Conservation (phyloP, 305 asterid species). For the Salvia sclarea region DNA sequence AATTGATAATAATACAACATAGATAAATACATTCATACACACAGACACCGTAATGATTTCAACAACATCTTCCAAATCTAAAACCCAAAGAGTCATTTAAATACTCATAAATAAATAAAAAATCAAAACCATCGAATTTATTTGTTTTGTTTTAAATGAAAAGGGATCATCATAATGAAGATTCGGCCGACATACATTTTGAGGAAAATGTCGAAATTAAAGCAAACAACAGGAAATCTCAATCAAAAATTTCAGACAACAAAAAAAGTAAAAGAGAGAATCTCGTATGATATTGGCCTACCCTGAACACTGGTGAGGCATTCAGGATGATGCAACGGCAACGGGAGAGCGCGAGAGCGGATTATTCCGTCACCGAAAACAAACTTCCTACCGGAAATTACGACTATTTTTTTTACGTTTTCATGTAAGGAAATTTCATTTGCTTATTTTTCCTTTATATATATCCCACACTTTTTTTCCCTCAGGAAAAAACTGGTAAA, state of each 20-base stretch:
- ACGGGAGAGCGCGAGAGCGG: constrained; percentile 90
- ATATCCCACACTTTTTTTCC: constrained; percentile 4
- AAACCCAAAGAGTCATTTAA: too few relatives aligned
- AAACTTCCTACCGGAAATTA: constrained; percentile 44
- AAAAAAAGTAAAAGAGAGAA: neutral
- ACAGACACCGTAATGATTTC: neutral
- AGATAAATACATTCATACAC: neutral
- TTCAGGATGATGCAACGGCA: constrained; percentile 93
- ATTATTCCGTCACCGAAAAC: constrained; percentile 74
- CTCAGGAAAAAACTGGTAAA: constrained; percentile 26
- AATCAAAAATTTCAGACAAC: neutral
- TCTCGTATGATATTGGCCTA: constrained; percentile 22
- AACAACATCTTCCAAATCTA: neutral
- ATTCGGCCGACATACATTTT: neutral
- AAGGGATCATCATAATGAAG: neutral
- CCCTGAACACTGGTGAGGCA: constrained; percentile 99
- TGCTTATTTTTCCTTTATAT: constrained; percentile 34
- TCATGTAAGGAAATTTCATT: constrained; percentile 14
- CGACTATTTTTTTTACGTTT: constrained; percentile 37
- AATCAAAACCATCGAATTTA: neutral
- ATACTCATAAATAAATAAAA: too few relatives aligned
- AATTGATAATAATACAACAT: neutral
- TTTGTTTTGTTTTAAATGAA: neutral
- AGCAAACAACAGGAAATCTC: too few relatives aligned
- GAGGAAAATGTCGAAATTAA: neutral